phyloP scores from a whole-genome alignment of 495 filamentous ascomycete species.

The Penicillium malachiteum region DNA sequence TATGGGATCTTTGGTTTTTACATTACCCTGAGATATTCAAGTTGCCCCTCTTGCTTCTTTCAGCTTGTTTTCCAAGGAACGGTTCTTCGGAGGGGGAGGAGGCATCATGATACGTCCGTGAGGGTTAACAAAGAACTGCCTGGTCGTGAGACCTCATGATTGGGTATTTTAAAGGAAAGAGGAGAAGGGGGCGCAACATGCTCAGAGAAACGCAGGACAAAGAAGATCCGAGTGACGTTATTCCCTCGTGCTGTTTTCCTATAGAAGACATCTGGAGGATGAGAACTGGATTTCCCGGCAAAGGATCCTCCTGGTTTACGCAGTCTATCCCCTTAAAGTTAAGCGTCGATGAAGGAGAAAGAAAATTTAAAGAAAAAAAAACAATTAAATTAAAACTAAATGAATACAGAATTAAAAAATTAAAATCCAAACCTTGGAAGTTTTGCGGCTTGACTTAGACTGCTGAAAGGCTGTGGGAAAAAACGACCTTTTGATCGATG shows the following conservation, averaged over 20 bases:
- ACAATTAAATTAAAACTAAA: not conserved
- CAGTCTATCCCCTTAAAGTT: not conserved
- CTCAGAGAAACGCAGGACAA: constrained; percentile 4
- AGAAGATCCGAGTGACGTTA: constrained; percentile 9
- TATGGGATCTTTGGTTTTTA: not conserved
- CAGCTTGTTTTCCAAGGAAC: constrained; percentile 3
- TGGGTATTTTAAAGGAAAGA: not conserved
- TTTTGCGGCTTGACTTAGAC: not conserved
- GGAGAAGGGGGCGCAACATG: not conserved
- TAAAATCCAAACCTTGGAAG: constrained; percentile 3
- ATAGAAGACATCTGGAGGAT: not conserved
- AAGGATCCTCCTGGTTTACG: not conserved
- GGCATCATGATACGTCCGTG: constrained; percentile 24
- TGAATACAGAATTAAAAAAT: not conserved
- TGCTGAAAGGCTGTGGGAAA: not conserved
- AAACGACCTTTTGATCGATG: not conserved
- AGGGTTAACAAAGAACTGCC: constrained; percentile 1
- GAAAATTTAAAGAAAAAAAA: constrained; percentile 1
- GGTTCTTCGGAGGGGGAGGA: constrained; percentile 24
- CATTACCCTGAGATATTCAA: not conserved
- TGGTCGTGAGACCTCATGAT: constrained; percentile 1
- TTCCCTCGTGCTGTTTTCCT: not conserved
- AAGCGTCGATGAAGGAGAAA: constrained; percentile 1
- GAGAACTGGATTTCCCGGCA: not conserved
- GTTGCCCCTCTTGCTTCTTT: constrained; percentile 4